phyloP scores from a whole-genome alignment of 768 basidiomycete genomes.

The Boletellus emodensis region DNA sequence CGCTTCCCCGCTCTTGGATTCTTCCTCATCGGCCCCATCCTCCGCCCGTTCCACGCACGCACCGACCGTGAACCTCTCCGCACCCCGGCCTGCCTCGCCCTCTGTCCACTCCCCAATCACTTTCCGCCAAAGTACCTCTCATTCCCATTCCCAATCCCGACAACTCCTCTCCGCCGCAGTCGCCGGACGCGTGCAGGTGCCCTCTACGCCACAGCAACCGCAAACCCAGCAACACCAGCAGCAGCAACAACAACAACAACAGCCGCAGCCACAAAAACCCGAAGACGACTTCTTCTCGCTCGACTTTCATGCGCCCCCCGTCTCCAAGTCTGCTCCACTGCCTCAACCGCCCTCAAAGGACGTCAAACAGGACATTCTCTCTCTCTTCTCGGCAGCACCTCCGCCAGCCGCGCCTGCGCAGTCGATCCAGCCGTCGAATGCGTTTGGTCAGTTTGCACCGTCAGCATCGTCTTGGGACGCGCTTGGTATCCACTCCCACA shows the following conservation, averaged over 20 bases:
- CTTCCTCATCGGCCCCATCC: neutral
- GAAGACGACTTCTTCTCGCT: slow-evolving; percentile 76
- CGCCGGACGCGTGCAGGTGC: slow-evolving; percentile 22
- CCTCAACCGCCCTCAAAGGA: slow-evolving; percentile 53
- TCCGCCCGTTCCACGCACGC: slow-evolving; percentile 6
- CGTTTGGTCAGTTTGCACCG: slow-evolving; percentile 37
- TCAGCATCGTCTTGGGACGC: slow-evolving; percentile 26
- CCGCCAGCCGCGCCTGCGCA: slow-evolving; percentile 30
- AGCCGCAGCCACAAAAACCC: slow-evolving; percentile 33
- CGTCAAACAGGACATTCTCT: slow-evolving; percentile 81
- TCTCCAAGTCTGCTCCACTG: slow-evolving; percentile 22
- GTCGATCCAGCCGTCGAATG: neutral
- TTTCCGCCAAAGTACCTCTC: slow-evolving; percentile 14
- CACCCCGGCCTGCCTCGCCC: slow-evolving; percentile 29
- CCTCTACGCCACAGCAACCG: slow-evolving; percentile 3
- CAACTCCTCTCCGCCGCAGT: slow-evolving; percentile 38
- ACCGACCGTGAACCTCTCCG: slow-evolving; percentile 18
- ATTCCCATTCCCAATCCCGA: slow-evolving; percentile 21
- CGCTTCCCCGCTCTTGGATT: slow-evolving; percentile 7
- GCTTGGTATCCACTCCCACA: slow-evolving; percentile 4
- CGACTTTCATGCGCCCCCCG: slow-evolving; percentile 70
- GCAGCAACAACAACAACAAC: slow-evolving; percentile 14
- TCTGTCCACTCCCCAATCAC: slow-evolving; percentile 22
- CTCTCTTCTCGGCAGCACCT: slow-evolving; percentile 49
- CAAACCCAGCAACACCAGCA: slow-evolving; percentile 17